A percentile compares a stretch with the other conserved stretches of the same genome.
phyloP scores from a whole-genome alignment of 768 basidiomycete genomes.

The Solioccasus polychromus region DNA sequence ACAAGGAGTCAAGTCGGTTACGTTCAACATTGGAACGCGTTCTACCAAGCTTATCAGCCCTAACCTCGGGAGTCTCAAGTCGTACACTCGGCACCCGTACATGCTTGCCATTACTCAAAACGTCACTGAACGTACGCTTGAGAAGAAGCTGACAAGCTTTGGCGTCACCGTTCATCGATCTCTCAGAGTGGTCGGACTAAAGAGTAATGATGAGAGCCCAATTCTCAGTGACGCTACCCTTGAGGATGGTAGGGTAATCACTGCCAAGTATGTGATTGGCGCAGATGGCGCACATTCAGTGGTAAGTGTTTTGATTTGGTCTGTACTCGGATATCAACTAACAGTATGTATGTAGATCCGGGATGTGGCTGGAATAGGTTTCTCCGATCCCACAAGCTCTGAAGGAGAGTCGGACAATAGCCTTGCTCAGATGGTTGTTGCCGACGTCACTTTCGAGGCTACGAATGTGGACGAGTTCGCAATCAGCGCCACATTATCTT shows the following conservation, averaged over 20 bases:
- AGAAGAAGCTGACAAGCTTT: slow-evolving; percentile 29
- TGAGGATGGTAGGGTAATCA: slow-evolving; percentile 43
- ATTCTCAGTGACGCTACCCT: slow-evolving; percentile 41
- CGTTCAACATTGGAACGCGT: slow-evolving; percentile 31
- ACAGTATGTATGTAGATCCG: slow-evolving; percentile 42
- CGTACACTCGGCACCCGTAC: slow-evolving; percentile 45
- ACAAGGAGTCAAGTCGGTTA: slow-evolving; percentile 33
- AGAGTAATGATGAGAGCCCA: slow-evolving; percentile 24
- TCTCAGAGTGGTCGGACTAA: slow-evolving; percentile 39
- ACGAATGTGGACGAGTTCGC: neutral
- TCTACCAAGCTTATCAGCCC: slow-evolving; percentile 25
- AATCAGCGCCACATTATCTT: slow-evolving; percentile 24
- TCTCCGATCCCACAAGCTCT: slow-evolving; percentile 40
- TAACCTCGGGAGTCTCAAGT: slow-evolving; percentile 34
- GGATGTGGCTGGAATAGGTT: slow-evolving; percentile 37
- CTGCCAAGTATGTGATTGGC: slow-evolving; percentile 46
- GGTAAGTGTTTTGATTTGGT: slow-evolving; percentile 27
- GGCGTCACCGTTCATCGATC: slow-evolving; percentile 37
- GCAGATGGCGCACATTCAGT: slow-evolving; percentile 50
- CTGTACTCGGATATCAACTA: neutral
- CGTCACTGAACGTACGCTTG: slow-evolving; percentile 41
- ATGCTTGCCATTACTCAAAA: slow-evolving; percentile 42
- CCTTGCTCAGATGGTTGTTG: slow-evolving; percentile 42
- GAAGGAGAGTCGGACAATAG: slow-evolving; percentile 23
- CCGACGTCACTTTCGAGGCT: slow-evolving; percentile 40